phyloP scores from a whole-genome alignment of 202 grass and related monocot species.

The Digitaria exilis region DNA sequence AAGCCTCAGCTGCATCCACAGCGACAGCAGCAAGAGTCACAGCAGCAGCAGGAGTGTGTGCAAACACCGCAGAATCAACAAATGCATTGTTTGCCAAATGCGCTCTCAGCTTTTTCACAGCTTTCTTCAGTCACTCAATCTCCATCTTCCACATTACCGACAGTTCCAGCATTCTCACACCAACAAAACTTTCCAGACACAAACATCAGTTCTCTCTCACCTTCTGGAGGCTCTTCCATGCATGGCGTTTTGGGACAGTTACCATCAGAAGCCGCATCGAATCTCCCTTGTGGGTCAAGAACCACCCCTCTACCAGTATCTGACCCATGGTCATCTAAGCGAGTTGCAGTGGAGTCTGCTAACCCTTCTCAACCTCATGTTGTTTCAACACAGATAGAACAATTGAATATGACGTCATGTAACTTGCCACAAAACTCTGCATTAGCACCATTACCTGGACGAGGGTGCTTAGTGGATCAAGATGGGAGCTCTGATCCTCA shows the following conservation, averaged over 20 bases:
- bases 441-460: slow-evolving; percentile 65
- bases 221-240: slow-evolving; percentile 44
- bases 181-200: slow-evolving; percentile 63
- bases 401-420: slow-evolving; percentile 50
- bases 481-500: slow-evolving; percentile 56
- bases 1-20: slow-evolving; percentile 51
- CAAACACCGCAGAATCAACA: slow-evolving; percentile 51
- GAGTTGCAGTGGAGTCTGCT: slow-evolving; percentile 67
- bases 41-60: slow-evolving; percentile 40
- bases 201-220: slow-evolving; percentile 50
- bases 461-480: slow-evolving; percentile 67
- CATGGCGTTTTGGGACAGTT: slow-evolving; percentile 54
- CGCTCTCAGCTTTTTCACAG: slow-evolving; percentile 40
- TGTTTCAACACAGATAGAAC: slow-evolving; percentile 48
- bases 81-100: slow-evolving; percentile 52
- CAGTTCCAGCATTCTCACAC: slow-evolving; percentile 60
- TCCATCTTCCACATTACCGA: slow-evolving; percentile 42
- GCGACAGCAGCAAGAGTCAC: slow-evolving; percentile 54
- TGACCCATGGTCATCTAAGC: slow-evolving; percentile 72
- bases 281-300: slow-evolving; percentile 62
- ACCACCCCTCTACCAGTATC: slow-evolving; percentile 48
- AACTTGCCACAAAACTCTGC: slow-evolving; percentile 46
- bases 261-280: slow-evolving; percentile 49
- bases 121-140: slow-evolving; percentile 46
- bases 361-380: slow-evolving; percentile 44